Percentiles rank a stretch among this genome's conserved stretches.
These are phyloP conservation scores for Tolypocladium ophioglossoides DNA, from an alignment of 2,329 filamentous ascomycete species.

Conservation along the genomic window DNA sequence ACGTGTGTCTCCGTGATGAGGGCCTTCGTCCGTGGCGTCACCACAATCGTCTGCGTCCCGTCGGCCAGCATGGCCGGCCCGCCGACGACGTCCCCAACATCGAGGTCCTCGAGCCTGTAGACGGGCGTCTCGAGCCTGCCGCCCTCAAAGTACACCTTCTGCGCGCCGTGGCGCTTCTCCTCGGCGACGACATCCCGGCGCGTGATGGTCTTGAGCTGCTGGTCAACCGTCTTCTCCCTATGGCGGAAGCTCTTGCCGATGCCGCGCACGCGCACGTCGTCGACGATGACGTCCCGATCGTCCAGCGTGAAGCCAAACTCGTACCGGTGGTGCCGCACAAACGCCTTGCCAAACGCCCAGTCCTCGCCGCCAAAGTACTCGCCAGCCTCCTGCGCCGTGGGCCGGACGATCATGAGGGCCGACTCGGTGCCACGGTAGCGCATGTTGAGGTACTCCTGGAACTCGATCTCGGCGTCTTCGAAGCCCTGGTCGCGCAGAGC, in stretches of 20 bases:
- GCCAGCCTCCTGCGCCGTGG: slow-evolving; percentile 49
- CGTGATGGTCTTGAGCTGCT: slow-evolving; percentile 64
- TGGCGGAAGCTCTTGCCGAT: slow-evolving; percentile 65
- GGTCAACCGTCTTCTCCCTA: slow-evolving; percentile 70
- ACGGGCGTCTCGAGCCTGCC: slow-evolving; percentile 13
- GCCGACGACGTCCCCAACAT: slow-evolving; percentile 6
- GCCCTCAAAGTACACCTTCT: slow-evolving; percentile 10
- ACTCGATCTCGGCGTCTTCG: slow-evolving; percentile 34
- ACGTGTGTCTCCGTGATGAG: slow-evolving; percentile 23
- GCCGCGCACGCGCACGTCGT: slow-evolving; percentile 30
- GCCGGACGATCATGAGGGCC: slow-evolving; percentile 79
- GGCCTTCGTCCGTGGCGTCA: slow-evolving; percentile 34
- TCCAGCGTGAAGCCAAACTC: slow-evolving; percentile 61
- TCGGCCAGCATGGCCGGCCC: slow-evolving; percentile 49
- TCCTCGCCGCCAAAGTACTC: slow-evolving; percentile 51
- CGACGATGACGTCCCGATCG: slow-evolving; percentile 27
- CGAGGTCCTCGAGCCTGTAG: slow-evolving; percentile 12
- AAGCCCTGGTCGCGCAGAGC: slow-evolving; percentile 73
- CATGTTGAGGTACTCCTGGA: slow-evolving; percentile 61
- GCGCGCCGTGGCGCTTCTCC: slow-evolving; percentile 7
- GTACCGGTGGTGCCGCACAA: slow-evolving; percentile 70
- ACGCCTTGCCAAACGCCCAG: slow-evolving; percentile 78
- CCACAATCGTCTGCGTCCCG: slow-evolving; percentile 62
- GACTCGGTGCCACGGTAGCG: slow-evolving; percentile 85
- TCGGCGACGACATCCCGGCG: slow-evolving; percentile 35